These are phyloP conservation scores for Dicorynia guianensis DNA, from an alignment of 306 rosid species.

Conservation along the genomic window DNA sequence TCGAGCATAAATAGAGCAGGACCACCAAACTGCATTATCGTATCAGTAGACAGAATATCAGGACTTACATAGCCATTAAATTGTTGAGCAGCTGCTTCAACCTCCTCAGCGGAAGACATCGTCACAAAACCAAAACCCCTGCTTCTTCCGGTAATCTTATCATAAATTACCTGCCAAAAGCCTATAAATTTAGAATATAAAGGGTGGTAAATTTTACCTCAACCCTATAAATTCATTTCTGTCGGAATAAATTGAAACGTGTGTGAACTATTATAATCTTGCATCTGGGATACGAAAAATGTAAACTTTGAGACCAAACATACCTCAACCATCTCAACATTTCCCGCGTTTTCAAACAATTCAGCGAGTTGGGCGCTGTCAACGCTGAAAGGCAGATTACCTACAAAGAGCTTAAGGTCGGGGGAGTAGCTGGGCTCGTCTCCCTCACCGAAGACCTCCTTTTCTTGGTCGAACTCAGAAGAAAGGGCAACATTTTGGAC, in stretches of 20 bases:
- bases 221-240: background rate
- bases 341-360: constrained; percentile 74
- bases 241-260: background rate
- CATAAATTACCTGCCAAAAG: constrained; percentile 75
- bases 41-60: background rate
- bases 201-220: background rate
- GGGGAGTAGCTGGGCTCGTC: constrained; percentile 50
- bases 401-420: constrained; percentile 80
- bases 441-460: constrained; percentile 50
- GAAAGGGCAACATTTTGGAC: constrained; percentile 64
- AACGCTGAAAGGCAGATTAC: constrained; percentile 79
- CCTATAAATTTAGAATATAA: constrained; percentile 8
- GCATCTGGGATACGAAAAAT: background rate
- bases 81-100: constrained; percentile 79
- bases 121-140: constrained; percentile 97
- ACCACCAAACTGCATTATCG: constrained; percentile 4
- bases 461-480: constrained; percentile 79
- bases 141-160: constrained; percentile 88
- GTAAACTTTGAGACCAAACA: background rate
- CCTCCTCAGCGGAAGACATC: constrained; percentile 76
- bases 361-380: constrained; percentile 94
- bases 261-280: too few relatives aligned
- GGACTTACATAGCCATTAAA: constrained; percentile 89
- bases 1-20: background rate
- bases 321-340: constrained; percentile 93